Base-by-base conservation (phyloP, 768 basidiomycete genomes). In the Pisolithus albus region DNA sequence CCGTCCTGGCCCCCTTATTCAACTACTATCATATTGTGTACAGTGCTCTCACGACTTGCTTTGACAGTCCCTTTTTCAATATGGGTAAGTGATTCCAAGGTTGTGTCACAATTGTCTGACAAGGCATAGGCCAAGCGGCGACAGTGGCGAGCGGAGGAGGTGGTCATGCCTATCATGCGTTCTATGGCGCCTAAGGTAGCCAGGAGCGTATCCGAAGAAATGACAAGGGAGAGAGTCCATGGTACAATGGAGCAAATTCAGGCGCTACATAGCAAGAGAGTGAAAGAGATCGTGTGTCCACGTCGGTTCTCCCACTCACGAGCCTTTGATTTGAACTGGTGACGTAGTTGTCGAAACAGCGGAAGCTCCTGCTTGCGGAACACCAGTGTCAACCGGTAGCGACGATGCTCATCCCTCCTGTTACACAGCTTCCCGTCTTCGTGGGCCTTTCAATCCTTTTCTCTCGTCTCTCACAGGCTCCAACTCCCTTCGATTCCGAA, bases 361-460 rank as follows among this genome's bases (percentile, higher is more conserved):
- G 75, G 55, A 80, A 80, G 55, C 76, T 82, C 56, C 73, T 92
- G n/a, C 76, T 80, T 52, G 70, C 75, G 26, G 62, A 80, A 59
- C 67, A 88, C 62, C 74, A 68, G 46, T 88, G 85, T 60, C 70
- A 71, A 11, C 81, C 85, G 0, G 59, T 75, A 32, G 68, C 74
- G 36, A 80, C 87, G 9, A 81, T 84, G 59, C 59, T 77, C 36
- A 61, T 82, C 19, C 85, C 87, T 11, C 75, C 80, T 1, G 60
- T 86, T 46, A 74, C 79, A 5, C 89, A 91, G 62, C 70, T 88
- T 11, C 87, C 88, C 10, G 68, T 88, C 9, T 91, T 91, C 64
- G 68, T 89, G 45, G 71, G 79, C n/a, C 73, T 81, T 44, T 83
- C 83, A 10, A 64, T 83, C 55, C 64, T 80, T 44, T 72, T 91